Conservation (phyloP, 2,329 filamentous ascomycete genomes). For the Colletotrichum karsti region DNA sequence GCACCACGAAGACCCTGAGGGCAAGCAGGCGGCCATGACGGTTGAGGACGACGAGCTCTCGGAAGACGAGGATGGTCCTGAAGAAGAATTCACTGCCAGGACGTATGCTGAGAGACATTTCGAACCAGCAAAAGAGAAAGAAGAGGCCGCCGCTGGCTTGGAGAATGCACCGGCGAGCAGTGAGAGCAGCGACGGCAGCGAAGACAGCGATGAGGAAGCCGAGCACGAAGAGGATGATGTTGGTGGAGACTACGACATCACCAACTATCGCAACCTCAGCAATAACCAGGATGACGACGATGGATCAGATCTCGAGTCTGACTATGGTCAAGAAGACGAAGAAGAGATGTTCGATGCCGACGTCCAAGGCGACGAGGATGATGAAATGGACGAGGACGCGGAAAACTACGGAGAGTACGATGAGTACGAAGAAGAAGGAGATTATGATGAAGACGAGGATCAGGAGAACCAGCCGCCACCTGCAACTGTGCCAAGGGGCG, state of each 20-base stretch:
- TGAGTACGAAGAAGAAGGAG: conserved; percentile 28
- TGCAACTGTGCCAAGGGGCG: background rate
- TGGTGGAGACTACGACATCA: conserved; percentile 31
- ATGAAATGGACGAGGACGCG: conserved; percentile 22
- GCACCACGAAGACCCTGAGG: background rate
- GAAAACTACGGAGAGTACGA: conserved; percentile 16
- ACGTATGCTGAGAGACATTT: conserved; percentile 19
- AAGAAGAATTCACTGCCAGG: background rate
- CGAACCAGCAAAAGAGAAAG: background rate
- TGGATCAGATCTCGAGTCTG: conserved; percentile 28
- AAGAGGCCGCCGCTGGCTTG: background rate
- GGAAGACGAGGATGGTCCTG: conserved; percentile 13
- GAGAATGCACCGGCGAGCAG: background rate
- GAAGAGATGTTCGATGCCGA: conserved; percentile 14
- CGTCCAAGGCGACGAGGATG: conserved; percentile 17
- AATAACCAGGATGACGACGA: conserved; percentile 31
- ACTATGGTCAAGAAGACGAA: conserved; percentile 26
- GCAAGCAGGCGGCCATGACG: background rate
- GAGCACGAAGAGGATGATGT: conserved; percentile 23
- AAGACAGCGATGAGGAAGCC: conserved; percentile 19
- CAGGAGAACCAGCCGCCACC: conserved; percentile 12
- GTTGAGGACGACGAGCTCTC: conserved; percentile 12
- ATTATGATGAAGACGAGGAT: conserved; percentile 24
- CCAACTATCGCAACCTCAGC: conserved; percentile 30
- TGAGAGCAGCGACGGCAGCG: background rate